Conservation (phyloP, 345 rosid species). For the Euphorbia tirucalli region DNA sequence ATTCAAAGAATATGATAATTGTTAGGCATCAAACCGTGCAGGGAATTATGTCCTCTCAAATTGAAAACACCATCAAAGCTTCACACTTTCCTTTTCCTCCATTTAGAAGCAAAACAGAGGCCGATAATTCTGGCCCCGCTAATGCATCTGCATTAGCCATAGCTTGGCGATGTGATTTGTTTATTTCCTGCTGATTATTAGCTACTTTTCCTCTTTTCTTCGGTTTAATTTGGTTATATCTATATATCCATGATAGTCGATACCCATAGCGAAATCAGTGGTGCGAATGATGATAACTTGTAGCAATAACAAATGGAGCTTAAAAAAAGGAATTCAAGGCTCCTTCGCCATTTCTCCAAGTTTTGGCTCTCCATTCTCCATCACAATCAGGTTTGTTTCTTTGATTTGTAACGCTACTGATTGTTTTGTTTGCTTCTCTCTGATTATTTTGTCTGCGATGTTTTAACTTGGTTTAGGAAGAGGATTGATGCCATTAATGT, state of each 20-base stretch:
- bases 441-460: not conserved
- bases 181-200: not conserved
- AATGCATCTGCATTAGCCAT: not conserved
- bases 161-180: too few species aligned
- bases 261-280: too few species aligned
- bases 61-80: not conserved
- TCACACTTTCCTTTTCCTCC: not conserved
- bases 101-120: not conserved
- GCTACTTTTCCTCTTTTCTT: not conserved
- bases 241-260: not conserved
- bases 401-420: not conserved
- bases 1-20: too few species aligned
- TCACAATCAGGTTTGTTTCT: slow-evolving; percentile 9
- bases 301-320: not conserved
- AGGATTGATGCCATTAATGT: not conserved
- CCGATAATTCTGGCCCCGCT: not conserved
- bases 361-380: not conserved
- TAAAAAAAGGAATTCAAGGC: not conserved
- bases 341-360: not conserved
- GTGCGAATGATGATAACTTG: not conserved
- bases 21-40: too few species aligned
- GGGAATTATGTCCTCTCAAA: not conserved
- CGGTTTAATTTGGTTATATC: too few species aligned
- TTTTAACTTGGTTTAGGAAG: slow-evolving; percentile 6
- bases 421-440: not conserved